These are phyloP conservation scores for Solanum clarkiae DNA, from an alignment of 257 asterid genomes.

Conservation along the genomic window DNA sequence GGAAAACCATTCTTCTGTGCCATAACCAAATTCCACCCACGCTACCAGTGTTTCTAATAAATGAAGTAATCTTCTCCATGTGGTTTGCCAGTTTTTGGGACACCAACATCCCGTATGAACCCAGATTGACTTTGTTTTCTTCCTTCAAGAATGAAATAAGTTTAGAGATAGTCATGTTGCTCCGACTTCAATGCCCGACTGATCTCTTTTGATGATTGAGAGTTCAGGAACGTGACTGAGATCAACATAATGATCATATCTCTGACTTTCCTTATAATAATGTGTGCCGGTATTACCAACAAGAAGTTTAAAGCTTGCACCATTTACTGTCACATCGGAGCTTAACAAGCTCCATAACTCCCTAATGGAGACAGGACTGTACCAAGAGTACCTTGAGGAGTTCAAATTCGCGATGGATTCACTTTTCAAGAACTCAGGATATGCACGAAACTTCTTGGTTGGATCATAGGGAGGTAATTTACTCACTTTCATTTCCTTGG, in stretches of 20 bases:
- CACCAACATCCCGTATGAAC: conserved; percentile 13
- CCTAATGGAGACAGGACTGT: conserved; percentile 33
- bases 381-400: conserved; percentile 40
- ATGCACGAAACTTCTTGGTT: conserved; percentile 7
- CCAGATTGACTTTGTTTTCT: not conserved
- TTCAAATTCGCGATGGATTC: conserved; percentile 12
- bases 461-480: conserved; percentile 33
- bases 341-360: conserved; percentile 41
- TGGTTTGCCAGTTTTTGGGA: conserved; percentile 40
- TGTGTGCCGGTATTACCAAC: conserved; percentile 65
- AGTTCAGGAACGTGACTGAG: conserved; percentile 42
- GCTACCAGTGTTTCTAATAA: conserved; percentile 52
- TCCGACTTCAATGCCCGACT: conserved; percentile 44
- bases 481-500: conserved; percentile 10
- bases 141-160: conserved; percentile 30
- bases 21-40: conserved; percentile 73
- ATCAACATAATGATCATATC: conserved; percentile 35
- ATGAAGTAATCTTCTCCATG: conserved; percentile 53
- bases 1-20: conserved; percentile 62
- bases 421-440: conserved; percentile 25
- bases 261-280: conserved; percentile 41
- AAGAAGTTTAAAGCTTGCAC: conserved; percentile 21
- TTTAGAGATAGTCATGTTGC: conserved; percentile 48
- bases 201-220: conserved; percentile 24
- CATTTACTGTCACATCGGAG: conserved; percentile 14